phyloP scores from a whole-genome alignment of 1,284 basidiomycete genomes.

The Tilletia caries region DNA sequence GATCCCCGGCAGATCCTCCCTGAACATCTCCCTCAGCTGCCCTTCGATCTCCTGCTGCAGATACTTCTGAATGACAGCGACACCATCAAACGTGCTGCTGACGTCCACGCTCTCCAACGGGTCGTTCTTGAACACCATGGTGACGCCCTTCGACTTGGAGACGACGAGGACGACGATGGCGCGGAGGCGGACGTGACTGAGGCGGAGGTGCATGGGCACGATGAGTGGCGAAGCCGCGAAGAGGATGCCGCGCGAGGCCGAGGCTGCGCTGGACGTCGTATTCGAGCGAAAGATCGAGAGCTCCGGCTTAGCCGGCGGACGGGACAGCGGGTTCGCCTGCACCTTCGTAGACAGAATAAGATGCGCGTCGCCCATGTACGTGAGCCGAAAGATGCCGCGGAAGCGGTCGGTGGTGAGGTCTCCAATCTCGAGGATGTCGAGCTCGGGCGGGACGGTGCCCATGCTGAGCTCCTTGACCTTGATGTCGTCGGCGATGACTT shows the following conservation, averaged over 20 bases:
- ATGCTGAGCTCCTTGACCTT: conserved; percentile 96
- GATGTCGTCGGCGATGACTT: conserved; percentile 94
- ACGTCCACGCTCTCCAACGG: conserved; percentile 97
- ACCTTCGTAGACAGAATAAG: conserved; percentile 94
- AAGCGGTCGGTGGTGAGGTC: conserved; percentile 94
- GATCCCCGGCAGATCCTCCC: conserved; percentile 92
- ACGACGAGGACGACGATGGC: conserved; percentile 97
- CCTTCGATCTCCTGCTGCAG: conserved; percentile 77
- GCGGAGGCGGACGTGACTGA: conserved; percentile 85
- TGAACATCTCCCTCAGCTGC: conserved; percentile 94
- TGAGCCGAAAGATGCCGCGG: conserved; percentile 91
- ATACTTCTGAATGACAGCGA: conserved; percentile 83
- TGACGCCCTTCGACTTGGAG: conserved; percentile 91
- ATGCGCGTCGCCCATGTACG: conserved; percentile 92
- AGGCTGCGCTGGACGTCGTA: conserved; percentile 17
- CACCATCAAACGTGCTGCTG: conserved; percentile 94
- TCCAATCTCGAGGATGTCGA: conserved; percentile 96
- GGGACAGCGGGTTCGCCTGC: conserved; percentile 87
- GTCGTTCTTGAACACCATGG: conserved; percentile 98
- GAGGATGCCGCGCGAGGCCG: conserved; percentile 45
- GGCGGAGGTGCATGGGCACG: conserved; percentile 96
- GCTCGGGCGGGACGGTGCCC: conserved; percentile 86
- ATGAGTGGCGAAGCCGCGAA: conserved; percentile 50
- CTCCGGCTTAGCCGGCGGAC: conserved; percentile 23
- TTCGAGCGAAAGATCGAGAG: conserved; percentile 31